Conservation (phyloP, 2,329 filamentous ascomycete genomes). For the Coniochaeta prunicola region DNA sequence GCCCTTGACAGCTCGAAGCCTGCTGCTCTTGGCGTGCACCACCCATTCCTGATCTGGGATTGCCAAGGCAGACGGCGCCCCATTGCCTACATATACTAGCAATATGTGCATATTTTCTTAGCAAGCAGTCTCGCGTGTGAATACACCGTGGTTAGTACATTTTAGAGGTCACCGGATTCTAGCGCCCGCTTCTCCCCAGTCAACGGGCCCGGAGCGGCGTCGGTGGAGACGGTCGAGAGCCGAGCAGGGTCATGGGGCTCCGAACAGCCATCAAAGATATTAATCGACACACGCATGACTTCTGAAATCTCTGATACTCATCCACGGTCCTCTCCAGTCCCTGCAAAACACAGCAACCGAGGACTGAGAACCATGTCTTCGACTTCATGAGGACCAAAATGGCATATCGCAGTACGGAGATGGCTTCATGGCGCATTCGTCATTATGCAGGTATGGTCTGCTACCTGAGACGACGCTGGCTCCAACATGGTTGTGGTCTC, state of each 20-base stretch:
- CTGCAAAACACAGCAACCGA: neutral
- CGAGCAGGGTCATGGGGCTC: conserved; percentile 5
- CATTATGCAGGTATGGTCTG: neutral
- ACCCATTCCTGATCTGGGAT: neutral
- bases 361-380: neutral
- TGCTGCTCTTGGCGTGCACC: neutral
- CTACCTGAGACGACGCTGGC: neutral
- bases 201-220: neutral
- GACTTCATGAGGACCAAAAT: neutral
- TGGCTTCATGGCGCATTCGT: neutral
- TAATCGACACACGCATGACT: neutral
- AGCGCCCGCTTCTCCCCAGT: neutral
- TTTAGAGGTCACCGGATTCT: neutral
- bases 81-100: neutral
- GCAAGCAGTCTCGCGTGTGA: neutral
- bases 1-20: conserved; percentile 3
- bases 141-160: neutral
- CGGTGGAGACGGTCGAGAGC: neutral
- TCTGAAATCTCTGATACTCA: neutral
- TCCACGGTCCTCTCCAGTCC: neutral
- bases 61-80: neutral
- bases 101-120: neutral
- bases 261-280: neutral
- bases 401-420: too few relatives aligned
- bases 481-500: neutral